Evolutionary conservation across 2,329 filamentous ascomycete genomes (phyloP), one percentile per base, ranked within the genome.

Genomic region (Sporothrix brasiliensis): DNA sequence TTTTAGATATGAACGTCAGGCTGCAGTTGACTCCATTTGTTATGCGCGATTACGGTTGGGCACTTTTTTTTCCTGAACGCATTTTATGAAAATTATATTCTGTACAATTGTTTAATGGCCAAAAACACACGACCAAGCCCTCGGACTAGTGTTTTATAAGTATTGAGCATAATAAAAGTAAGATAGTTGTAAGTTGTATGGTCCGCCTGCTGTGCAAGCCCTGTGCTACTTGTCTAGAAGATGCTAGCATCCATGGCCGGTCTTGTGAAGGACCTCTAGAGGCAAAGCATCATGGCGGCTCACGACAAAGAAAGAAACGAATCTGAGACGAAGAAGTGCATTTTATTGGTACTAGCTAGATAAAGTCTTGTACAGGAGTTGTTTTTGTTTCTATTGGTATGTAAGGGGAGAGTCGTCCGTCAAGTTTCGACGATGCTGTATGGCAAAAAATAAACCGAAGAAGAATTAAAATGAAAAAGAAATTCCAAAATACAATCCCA

Each of bases 391-490:
- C 65, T 67, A 54, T 44, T 56, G 34, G 49, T 54, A 67, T 67
- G 27, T 24, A 56, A 67, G 65, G 65, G 65, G 65, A 67, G 65
- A 67, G 65, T 67, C 49, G 30, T 41, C 14, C n/a, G 49, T 54
- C 49, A n/a, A 41, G 7, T 19, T 11, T 14, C 16, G 49, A 44
- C 50, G 50, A 27, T n/a, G 65, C 49, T 39, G 39, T 5, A 30
- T 19, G 65, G n/a, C 34, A 41, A n/a, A 27, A 41, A 53, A 66
- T 52, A 30, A 21, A 19, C 24, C 47, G 13, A 21, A 67, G 44
- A 49, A 21, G 2, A 54, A 24, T 21, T 16, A 54, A 16, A 54
- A 7, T 10, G 24, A 11, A 13, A 49, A 30, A 21, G 19, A n/a
- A 10, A 21, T 49, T 27, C n/a, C 50, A 47, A 30, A 21, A 47